Evolutionary conservation across 2,329 filamentous ascomycete species (phyloP).

Genomic region (Phaeosphaeriaceae sp.): DNA sequence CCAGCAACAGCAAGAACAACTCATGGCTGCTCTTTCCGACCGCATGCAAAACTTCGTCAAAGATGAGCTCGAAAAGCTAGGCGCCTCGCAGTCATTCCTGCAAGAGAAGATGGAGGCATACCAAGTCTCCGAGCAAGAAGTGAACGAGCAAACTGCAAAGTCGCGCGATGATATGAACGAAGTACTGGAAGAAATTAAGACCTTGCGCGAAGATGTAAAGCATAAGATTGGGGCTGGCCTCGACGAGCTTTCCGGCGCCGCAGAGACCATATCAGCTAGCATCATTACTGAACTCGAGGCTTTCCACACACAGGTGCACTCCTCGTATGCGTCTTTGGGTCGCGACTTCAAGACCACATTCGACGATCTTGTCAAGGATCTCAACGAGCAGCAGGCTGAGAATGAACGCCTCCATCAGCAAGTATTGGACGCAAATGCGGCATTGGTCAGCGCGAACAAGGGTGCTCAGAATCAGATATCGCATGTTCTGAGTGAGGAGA

Average conservation of each 20-base stretch:
- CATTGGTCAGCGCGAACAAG: constrained; percentile 72
- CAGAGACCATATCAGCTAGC: constrained; percentile 87
- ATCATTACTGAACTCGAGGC: constrained; percentile 83
- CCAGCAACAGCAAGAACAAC: constrained; percentile 72
- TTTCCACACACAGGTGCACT: constrained; percentile 83
- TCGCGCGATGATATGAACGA: constrained; percentile 87
- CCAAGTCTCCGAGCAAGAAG: constrained; percentile 69
- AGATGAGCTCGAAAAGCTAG: constrained; percentile 75
- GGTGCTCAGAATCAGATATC: constrained; percentile 71
- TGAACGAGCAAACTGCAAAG: constrained; percentile 70
- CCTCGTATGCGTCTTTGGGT: constrained; percentile 82
- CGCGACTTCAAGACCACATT: constrained; percentile 87
- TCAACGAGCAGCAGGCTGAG: constrained; percentile 78
- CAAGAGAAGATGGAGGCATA: constrained; percentile 73
- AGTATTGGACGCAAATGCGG: constrained; percentile 72
- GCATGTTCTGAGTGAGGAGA: constrained; percentile 77
- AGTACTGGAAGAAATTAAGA: constrained; percentile 91
- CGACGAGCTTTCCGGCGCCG: constrained; percentile 80
- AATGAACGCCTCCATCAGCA: constrained; percentile 75
- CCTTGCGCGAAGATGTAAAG: constrained; percentile 88
- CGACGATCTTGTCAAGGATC: constrained; percentile 76
- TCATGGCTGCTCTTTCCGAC: constrained; percentile 71
- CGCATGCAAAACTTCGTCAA: constrained; percentile 80
- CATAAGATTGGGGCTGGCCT: constrained; percentile 83
- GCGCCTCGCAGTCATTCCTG: constrained; percentile 73